Evolutionary conservation across 331 rosid genomes (phyloP).

Genomic region (Saraca asoca): DNA sequence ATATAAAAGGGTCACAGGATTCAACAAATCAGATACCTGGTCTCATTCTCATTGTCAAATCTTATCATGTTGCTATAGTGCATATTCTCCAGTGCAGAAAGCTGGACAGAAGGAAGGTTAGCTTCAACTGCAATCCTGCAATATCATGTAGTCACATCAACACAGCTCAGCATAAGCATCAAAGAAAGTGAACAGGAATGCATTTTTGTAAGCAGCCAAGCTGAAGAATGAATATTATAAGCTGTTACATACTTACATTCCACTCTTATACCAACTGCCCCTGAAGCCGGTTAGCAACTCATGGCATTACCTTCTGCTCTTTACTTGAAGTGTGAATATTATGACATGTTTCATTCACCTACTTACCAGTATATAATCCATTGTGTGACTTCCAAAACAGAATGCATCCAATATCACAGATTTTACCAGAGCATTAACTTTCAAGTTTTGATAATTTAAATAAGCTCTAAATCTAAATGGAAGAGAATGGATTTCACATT

Average conservation of each 20-base stretch:
- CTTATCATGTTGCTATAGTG: conserved; percentile 86
- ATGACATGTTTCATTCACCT: not conserved
- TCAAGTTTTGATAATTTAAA: conserved; percentile 16
- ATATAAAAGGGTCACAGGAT: conserved; percentile 14
- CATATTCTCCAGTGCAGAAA: conserved; percentile 87
- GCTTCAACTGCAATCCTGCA: conserved; percentile 80
- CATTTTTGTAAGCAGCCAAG: conserved; percentile 21
- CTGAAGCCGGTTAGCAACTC: conserved; percentile 20
- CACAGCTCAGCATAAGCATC: conserved; percentile 25
- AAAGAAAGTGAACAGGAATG: conserved; percentile 24
- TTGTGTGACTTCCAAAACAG: not conserved
- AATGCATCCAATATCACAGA: not conserved
- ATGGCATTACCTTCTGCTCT: not conserved
- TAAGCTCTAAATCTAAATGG: not conserved
- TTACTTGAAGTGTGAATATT: not conserved
- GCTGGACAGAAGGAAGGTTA: conserved; percentile 63
- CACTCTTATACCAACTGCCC: conserved; percentile 19
- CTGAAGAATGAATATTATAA: conserved; percentile 18
- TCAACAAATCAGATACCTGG: conserved; percentile 60
- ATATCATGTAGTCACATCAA: conserved; percentile 34
- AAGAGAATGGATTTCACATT: not conserved
- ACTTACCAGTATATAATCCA: not conserved
- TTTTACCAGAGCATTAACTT: conserved; percentile 12
- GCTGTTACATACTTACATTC: not conserved
- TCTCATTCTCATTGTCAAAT: conserved; percentile 71